These are phyloP conservation scores for Saitozyma sp. DNA, from an alignment of 768 basidiomycete genomes.

Conservation along the genomic window DNA sequence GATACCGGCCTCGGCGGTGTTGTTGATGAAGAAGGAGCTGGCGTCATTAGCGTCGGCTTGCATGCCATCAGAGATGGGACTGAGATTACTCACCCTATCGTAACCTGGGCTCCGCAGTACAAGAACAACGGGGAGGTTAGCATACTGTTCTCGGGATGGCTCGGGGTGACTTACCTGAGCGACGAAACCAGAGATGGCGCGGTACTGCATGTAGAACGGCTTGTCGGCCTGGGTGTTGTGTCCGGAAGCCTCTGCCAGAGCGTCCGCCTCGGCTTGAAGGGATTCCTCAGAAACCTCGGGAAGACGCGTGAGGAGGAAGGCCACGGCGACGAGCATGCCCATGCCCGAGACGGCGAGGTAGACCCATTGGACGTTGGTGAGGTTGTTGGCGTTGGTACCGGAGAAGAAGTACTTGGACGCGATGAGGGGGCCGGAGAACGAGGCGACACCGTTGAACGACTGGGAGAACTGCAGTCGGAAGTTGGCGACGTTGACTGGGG, in stretches of 20 bases:
- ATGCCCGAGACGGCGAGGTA: slow-evolving; percentile 56
- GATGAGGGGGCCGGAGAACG: slow-evolving; percentile 69
- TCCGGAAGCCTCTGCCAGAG: slow-evolving; percentile 50
- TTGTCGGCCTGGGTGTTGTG: slow-evolving; percentile 49
- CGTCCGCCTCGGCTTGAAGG: slow-evolving; percentile 55
- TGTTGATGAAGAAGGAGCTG: slow-evolving; percentile 65
- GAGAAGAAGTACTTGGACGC: slow-evolving; percentile 73
- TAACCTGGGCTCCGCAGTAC: too few relatives aligned
- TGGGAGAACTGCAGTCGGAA: slow-evolving; percentile 77
- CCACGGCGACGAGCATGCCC: slow-evolving; percentile 63
- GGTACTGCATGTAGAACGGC: slow-evolving; percentile 69
- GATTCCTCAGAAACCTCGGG: slow-evolving; percentile 72
- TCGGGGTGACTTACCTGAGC: too few relatives aligned
- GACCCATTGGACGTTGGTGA: slow-evolving; percentile 64
- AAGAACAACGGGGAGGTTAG: slow-evolving; percentile 63
- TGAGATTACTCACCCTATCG: too few relatives aligned
- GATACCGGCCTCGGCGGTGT: slow-evolving; percentile 63
- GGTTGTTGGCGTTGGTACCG: slow-evolving; percentile 62
- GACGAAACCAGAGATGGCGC: slow-evolving; percentile 70
- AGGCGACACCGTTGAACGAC: slow-evolving; percentile 74
- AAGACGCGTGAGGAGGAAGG: slow-evolving; percentile 69
- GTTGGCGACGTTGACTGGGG: slow-evolving; percentile 66
- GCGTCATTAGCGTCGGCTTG: slow-evolving; percentile 51
- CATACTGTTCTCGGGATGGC: too few relatives aligned
- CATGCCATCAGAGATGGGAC: too few relatives aligned